Percentiles rank a stretch among this genome's conserved stretches.
These are phyloP conservation scores for Malassezia equina DNA, from an alignment of 1,284 basidiomycete species.

Conservation along the genomic window DNA sequence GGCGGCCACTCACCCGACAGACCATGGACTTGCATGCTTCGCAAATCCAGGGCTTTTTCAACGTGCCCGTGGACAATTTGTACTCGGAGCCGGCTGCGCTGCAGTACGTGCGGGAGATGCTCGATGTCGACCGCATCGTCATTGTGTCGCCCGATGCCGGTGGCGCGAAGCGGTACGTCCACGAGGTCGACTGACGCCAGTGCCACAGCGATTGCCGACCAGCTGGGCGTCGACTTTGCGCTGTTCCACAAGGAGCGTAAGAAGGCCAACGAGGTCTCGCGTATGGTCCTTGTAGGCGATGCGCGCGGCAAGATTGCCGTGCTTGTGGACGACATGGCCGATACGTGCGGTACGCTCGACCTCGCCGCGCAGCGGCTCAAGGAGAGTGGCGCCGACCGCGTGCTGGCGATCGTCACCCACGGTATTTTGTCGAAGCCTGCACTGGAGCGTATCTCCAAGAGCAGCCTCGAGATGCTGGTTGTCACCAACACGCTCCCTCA, in stretches of 20 bases:
- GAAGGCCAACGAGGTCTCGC: constrained; percentile 96
- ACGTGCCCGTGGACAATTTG: constrained; percentile 96
- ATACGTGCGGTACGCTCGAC: constrained; percentile 95
- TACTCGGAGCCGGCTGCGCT: constrained; percentile 96
- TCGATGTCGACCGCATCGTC: constrained; percentile 75
- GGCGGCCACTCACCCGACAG: constrained; percentile 47
- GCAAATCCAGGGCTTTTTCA: constrained; percentile 78
- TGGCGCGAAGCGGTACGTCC: constrained; percentile 77
- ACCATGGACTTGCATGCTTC: constrained; percentile 48
- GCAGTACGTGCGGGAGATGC: constrained; percentile 84
- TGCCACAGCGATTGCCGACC: constrained; percentile 93
- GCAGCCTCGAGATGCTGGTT: constrained; percentile 76
- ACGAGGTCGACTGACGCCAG: constrained; percentile 53
- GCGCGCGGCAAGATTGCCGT: constrained; percentile 89
- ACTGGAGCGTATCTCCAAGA: constrained; percentile 51
- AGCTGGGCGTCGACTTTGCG: constrained; percentile 93
- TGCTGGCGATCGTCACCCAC: constrained; percentile 91
- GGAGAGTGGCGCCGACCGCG: constrained; percentile 76
- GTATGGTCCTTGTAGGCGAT: constrained; percentile 94
- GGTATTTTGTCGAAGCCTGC: constrained; percentile 89
- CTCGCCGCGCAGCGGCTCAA: constrained; percentile 78
- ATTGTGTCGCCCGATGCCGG: constrained; percentile 98
- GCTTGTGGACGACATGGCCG: constrained; percentile 98
- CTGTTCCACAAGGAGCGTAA: constrained; percentile 99
- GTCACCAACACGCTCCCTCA: constrained; percentile 98